Evolutionary conservation across 2,329 filamentous ascomycete genomes (phyloP).

Genomic region (Penicillium concentricum): DNA sequence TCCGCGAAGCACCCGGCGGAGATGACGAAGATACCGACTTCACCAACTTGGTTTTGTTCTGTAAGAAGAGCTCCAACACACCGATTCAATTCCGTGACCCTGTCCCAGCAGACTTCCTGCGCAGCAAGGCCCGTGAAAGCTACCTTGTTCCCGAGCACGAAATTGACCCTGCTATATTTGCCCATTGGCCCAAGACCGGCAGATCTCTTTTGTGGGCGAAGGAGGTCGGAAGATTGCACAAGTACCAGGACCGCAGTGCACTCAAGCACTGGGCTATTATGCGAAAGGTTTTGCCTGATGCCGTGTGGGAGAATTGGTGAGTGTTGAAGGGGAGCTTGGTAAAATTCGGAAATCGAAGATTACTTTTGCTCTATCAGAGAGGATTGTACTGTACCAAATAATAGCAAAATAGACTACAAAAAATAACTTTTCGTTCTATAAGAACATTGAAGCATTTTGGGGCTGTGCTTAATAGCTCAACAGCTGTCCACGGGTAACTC

Average conservation of each 20-base stretch:
- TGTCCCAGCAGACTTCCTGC: slow-evolving; percentile 64
- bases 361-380: not conserved
- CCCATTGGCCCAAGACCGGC: slow-evolving; percentile 46
- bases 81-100: slow-evolving; percentile 67
- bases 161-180: slow-evolving; percentile 50
- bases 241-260: slow-evolving; percentile 74
- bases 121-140: slow-evolving; percentile 66
- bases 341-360: not conserved
- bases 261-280: slow-evolving; percentile 89
- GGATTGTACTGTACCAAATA: not conserved
- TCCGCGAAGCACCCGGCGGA: slow-evolving; percentile 68
- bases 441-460: not conserved
- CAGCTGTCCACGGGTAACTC: too few relatives aligned
- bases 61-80: slow-evolving; percentile 60
- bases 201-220: slow-evolving; percentile 41
- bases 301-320: slow-evolving; percentile 88
- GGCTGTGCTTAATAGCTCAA: not conserved
- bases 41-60: slow-evolving; percentile 96
- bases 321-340: not conserved
- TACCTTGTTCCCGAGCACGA: slow-evolving; percentile 74
- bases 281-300: slow-evolving; percentile 73
- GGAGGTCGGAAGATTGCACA: slow-evolving; percentile 64
- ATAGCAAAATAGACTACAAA: not conserved
- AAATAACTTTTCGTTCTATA: not conserved
- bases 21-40: slow-evolving; percentile 63